Evolutionary conservation across 176 grass and related monocot genomes (phyloP), one percentile per base, ranked within the genome.

Genomic region (Juncus inflexus): DNA sequence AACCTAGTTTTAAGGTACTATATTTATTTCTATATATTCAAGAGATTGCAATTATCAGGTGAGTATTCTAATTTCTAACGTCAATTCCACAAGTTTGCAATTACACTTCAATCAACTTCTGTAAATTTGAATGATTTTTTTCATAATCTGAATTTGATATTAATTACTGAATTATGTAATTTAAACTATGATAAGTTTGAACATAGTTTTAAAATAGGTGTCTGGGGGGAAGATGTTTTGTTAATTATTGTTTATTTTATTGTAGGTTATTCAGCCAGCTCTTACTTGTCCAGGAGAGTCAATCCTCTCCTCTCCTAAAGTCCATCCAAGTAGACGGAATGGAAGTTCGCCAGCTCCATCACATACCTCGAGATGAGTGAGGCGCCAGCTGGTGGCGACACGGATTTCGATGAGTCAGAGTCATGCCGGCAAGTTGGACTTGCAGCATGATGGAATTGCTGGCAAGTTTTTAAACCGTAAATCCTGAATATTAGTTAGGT

Each of bases 271-370:
- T 62, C 92, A 96, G 42, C 87, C 92, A 47, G 74, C 73, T 35
- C 73, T 83, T 59, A 79, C 61, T 72, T 87, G 91, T 86, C 92
- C 87, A 45, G 92, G 92, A 28, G 92, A 0, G 87, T 96, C 58
- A 96, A 91, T n/a, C n/a, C n/a, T n/a, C n/a, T 91, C 78, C 92
- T 80, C 82, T 96, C 55, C 74, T 91, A 15, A 96, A 96, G 74
- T 86, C 87, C 42, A 96, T 73, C 69, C 91, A 86, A 87, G 73
- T 96, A 38, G 92, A 96, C 60, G 92, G 91, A 76, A 83, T 91
- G 67, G 92, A 96, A 70, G 92, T 87, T 40, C 81, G 91, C 75
- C 52, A 86, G 2, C 66, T 78, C n/a, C n/a, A n/a, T n/a, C n/a
- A n/a, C n/a, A 65, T 72, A 70, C 74, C 83, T 77, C 52, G 87